phyloP scores from a whole-genome alignment of 805 yeast genomes.

The Starmerella riodocensis region DNA sequence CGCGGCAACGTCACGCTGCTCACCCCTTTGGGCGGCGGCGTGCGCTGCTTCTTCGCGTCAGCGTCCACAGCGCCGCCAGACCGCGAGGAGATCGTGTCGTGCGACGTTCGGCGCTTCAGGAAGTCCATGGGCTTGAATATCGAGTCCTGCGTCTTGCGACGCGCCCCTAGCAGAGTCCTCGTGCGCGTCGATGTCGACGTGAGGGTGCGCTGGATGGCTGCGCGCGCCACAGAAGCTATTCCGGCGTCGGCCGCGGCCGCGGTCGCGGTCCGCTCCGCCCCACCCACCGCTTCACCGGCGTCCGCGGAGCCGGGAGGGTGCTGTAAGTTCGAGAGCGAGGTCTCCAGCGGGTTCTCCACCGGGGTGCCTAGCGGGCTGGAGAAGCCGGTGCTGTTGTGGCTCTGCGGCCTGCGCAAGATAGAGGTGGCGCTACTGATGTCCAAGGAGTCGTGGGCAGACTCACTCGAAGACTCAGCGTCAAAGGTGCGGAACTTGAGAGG shows the following conservation, averaged over 20 bases:
- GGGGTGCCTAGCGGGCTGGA: background rate
- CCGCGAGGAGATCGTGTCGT: background rate
- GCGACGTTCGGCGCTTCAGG: background rate
- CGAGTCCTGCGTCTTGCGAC: constrained; percentile 4
- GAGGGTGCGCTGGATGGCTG: constrained; percentile 1
- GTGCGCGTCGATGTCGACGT: constrained; percentile 5
- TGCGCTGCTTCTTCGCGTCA: no score
- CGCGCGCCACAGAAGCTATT: background rate
- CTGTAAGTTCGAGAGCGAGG: no score
- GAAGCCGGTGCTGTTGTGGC: background rate
- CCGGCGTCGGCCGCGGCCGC: background rate
- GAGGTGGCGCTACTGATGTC: constrained; percentile 2
- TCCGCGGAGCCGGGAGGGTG: no score
- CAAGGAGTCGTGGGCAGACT: constrained; percentile 1
- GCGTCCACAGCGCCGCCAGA: no score
- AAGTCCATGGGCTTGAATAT: constrained; percentile 1
- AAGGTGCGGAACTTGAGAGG: constrained; percentile 21
- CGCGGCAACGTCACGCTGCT: no score
- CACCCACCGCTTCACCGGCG: no score
- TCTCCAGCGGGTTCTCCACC: background rate
- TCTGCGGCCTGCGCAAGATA: background rate
- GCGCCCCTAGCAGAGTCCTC: background rate
- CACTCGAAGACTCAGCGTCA: constrained; percentile 3
- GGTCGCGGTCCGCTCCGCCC: no score
- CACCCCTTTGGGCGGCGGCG: no score